A percentile compares a stretch with the other conserved stretches of the same genome.
Conservation (phyloP, 1,139 yeast species). For the Keqinozyma sinolaborantium region DNA sequence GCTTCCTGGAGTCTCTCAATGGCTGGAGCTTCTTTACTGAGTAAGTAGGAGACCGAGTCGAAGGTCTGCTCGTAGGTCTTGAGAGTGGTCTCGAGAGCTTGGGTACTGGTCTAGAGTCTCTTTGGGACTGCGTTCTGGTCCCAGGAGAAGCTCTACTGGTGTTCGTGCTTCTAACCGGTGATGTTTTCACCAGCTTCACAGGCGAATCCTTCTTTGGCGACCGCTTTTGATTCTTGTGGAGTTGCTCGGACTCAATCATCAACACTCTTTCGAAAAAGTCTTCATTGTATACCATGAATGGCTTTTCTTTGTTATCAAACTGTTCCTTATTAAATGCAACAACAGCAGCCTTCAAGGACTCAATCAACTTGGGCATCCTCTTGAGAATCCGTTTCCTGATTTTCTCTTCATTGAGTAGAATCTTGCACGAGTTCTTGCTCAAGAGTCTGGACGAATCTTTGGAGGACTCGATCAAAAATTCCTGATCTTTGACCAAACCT, state of each 20-base stretch:
- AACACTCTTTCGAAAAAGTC: slow-evolving; percentile 43
- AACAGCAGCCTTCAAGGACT: slow-evolving; percentile 47
- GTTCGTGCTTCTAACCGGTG: slow-evolving; percentile 5
- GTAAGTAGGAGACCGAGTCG: neutral
- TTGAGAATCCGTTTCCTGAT: slow-evolving; percentile 63
- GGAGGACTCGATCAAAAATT: slow-evolving; percentile 61
- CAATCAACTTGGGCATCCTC: slow-evolving; percentile 62
- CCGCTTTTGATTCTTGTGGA: slow-evolving; percentile 5
- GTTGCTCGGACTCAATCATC: slow-evolving; percentile 39
- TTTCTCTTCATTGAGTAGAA: slow-evolving; percentile 76
- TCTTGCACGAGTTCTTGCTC: slow-evolving; percentile 74
- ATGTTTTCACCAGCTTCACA: slow-evolving; percentile 3
- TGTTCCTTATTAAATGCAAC: slow-evolving; percentile 40
- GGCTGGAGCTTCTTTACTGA: slow-evolving; percentile 5
- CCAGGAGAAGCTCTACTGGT: slow-evolving; percentile 4
- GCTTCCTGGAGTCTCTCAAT: neutral
- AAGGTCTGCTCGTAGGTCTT: neutral
- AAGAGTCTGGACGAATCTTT: slow-evolving; percentile 79
- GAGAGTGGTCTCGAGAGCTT: slow-evolving; percentile 3
- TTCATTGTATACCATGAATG: slow-evolving; percentile 43
- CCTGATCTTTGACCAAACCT: slow-evolving; percentile 57
- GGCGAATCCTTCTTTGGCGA: slow-evolving; percentile 2
- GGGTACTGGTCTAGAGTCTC: too few relatives aligned
- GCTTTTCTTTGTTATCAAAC: slow-evolving; percentile 26
- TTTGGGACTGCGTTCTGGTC: slow-evolving; percentile 9